Conservation (phyloP, 1,284 basidiomycete species). For the Ganoderma resinaceum region DNA sequence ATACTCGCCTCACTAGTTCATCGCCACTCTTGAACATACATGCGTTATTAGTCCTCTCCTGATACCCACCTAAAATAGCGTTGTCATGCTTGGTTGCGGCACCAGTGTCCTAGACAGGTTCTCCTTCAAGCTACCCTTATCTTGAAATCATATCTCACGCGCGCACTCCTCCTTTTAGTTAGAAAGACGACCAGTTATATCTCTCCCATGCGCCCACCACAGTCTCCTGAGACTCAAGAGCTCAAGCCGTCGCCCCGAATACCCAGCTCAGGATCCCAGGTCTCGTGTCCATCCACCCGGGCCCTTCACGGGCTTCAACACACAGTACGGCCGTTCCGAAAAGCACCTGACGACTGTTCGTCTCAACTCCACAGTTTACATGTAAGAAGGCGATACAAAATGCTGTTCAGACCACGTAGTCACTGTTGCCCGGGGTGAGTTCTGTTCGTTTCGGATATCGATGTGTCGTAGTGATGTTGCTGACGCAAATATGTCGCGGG, state of each 20-base stretch:
- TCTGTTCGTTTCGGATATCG: background rate
- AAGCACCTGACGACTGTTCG: background rate
- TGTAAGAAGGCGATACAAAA: background rate
- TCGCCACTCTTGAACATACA: background rate
- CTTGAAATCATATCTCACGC: background rate
- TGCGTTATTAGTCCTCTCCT: background rate
- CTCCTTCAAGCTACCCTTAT: background rate
- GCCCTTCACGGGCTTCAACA: too few relatives aligned
- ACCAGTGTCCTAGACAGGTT: background rate
- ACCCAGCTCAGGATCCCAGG: background rate
- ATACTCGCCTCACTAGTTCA: background rate
- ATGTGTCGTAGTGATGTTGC: constrained; percentile 1
- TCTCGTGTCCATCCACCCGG: background rate
- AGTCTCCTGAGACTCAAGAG: background rate
- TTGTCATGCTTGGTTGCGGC: background rate
- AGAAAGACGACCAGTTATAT: background rate
- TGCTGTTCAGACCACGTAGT: background rate
- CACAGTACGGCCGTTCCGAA: too few relatives aligned
- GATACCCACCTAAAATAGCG: background rate
- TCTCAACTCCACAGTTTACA: background rate
- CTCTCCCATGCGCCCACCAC: background rate
- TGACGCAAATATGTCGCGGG: background rate
- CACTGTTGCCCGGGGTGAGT: background rate
- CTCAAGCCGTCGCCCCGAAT: background rate
- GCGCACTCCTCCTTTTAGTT: background rate